Percentiles rank a stretch among this genome's conserved stretches.
Evolutionary conservation across 2,329 filamentous ascomycete species (phyloP).

Genomic region (Sordariomycetes sp.): DNA sequence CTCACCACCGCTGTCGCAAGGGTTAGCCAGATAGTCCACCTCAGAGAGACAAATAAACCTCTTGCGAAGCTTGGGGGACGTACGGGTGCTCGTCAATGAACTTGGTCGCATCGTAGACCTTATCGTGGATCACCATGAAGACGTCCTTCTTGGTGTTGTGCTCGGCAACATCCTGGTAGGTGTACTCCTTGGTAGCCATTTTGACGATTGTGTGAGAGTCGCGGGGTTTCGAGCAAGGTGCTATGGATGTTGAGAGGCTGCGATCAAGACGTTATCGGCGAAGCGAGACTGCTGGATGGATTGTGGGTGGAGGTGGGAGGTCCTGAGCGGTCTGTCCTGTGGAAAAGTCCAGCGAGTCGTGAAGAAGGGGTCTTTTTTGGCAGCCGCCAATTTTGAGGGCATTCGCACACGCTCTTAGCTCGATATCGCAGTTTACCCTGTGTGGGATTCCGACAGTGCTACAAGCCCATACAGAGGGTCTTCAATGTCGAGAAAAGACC

Average conservation of each 20-base stretch:
- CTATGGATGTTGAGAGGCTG: neutral
- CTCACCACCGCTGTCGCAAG: conserved; percentile 74
- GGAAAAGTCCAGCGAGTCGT: conserved; percentile 1
- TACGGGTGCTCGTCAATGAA: conserved; percentile 97
- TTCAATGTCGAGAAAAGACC: too few species aligned
- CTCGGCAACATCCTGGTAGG: conserved; percentile 70
- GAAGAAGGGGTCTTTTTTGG: too few species aligned
- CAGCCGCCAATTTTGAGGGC: too few species aligned
- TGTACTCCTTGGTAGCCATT: conserved; percentile 44
- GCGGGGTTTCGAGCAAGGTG: neutral
- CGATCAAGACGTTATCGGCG: neutral
- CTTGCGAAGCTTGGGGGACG: conserved; percentile 23
- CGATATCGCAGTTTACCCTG: too few species aligned
- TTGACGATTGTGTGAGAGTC: conserved; percentile 12
- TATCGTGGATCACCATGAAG: conserved; percentile 87
- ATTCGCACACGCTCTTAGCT: too few species aligned
- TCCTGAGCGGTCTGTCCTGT: neutral
- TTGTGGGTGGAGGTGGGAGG: conserved; percentile 1
- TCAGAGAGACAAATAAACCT: too few species aligned
- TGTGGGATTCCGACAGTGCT: too few species aligned
- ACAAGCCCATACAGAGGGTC: too few species aligned
- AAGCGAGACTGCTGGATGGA: neutral
- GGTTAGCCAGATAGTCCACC: neutral
- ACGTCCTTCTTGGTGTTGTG: conserved; percentile 94
- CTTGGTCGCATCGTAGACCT: conserved; percentile 82